Evolutionary conservation across 768 basidiomycete species (phyloP), one percentile per base, ranked within the genome.

Genomic region (Macrolepiota dolichaula): DNA sequence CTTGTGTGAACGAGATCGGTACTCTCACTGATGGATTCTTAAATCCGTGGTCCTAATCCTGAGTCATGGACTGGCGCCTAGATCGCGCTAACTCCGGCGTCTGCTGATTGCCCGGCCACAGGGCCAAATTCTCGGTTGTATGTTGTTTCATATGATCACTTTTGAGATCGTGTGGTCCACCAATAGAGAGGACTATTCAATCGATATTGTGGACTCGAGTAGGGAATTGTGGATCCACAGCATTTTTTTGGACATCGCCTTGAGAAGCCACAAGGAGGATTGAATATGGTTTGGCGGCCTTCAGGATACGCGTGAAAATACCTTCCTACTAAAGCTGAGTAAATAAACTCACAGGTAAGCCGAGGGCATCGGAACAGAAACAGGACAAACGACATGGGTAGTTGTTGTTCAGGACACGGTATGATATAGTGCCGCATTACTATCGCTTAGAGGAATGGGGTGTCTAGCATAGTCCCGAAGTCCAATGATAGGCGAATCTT

Each of bases 161-260:
- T 32, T 27, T 55, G 36, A 40, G 29, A 50, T 36, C 24, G 29
- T 32, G 13, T 2, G 46, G 22, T 49, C 24, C 24, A 36, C 19
- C 32, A 25, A 25, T 22, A 44, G n/a, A 42, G 12, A 46, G 54
- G 22, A 50, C 19, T 4, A 27, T 40, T 15, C 24, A 29, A 32
- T 17, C 46, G 24, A 25, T 19, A 17, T 36, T 49, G 47, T 57
- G 59, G 59, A 60, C 59, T 60, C 40, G 51, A 52, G 59, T 60
- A 53, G 42, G 50, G 51, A 59, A 42, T 17, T 52, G 29, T 59
- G 40, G 50, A 59, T 60, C 44, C 42, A 52, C 42, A 25, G 50
- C 56, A 27, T 11, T 12, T 12, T n/a, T n/a, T 22, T 22, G 35
- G 19, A 44, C 19, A 44, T 44, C n/a, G 37, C 38, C 38, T 55